Evolutionary conservation across 768 basidiomycete species (phyloP), one percentile per base, ranked within the genome.

Genomic region (Kwoniella shandongensis): DNA sequence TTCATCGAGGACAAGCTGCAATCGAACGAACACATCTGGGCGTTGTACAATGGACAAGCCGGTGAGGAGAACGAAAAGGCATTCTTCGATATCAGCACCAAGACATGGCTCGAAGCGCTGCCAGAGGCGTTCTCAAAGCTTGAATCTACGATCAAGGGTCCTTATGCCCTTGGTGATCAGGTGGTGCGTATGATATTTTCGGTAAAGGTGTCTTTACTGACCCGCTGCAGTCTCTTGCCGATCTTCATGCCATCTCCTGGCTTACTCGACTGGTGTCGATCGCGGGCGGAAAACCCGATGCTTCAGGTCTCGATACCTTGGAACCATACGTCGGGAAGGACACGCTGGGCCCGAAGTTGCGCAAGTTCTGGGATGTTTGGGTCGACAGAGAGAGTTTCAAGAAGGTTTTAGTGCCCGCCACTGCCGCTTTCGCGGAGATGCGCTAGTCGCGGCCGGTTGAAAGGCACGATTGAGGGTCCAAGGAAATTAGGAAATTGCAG

Each of bases 171-270:
- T 12, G 90, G 90, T 17, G 89, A 92, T 67, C 89, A 92, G 62
- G 74, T 90, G 7, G 77, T 78, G 53, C 59, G 76, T 72, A 7
- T 3, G 22, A 22, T 17, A 20, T 20, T 13, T 15, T 49, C 29
- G 12, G 17, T 11, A 15, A 22, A n/a, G 48, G 5, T 50, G 48
- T 36, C 48, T 20, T 18, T 23, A 20, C 2, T 26, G 7, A 15
- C 36, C 51, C 23, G 47, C 27, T 11, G 2, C 41, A 78, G 65
- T 89, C 86, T 5, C 77, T 89, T 44, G 88, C 86, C 13, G 91
- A 92, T 71, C 78, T 91, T 53, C 89, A 91, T 69, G 81, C 91
- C 18, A 85, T 83, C 8, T 84, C 83, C 25, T 93, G 88, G 89
- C 70, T 91, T 29, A 77, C 83, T 10, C 81, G 84, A 25, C 63